Conservation (phyloP, 345 rosid genomes). For the Brassica incana region DNA sequence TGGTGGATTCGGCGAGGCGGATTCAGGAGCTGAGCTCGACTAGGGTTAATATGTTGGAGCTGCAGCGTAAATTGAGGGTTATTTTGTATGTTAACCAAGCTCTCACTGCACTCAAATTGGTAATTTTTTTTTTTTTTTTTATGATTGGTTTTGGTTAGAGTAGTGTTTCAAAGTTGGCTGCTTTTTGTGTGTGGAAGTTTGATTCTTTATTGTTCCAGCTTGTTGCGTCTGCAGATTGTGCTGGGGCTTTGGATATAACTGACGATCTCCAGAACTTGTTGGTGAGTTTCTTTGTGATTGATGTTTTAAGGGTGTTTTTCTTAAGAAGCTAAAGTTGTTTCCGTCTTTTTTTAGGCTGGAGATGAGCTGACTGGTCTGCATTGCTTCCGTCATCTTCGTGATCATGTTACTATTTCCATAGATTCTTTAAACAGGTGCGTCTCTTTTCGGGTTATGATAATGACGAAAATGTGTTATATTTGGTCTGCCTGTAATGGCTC, state of each 20-base stretch:
- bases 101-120: slow-evolving; percentile 84
- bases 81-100: slow-evolving; percentile 88
- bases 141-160: not conserved
- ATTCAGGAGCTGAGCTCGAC: slow-evolving; percentile 70
- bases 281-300: slow-evolving; percentile 50
- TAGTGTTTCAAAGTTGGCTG: slow-evolving; percentile 2
- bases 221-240: slow-evolving; percentile 94
- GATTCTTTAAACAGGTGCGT: slow-evolving; percentile 82
- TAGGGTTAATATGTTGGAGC: slow-evolving; percentile 67
- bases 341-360: slow-evolving; percentile 60
- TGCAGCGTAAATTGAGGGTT: slow-evolving; percentile 79
- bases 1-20: slow-evolving; percentile 81
- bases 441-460: slow-evolving; percentile 11
- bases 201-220: slow-evolving; percentile 57
- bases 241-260: slow-evolving; percentile 93
- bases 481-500: not conserved
- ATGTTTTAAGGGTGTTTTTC: slow-evolving; percentile 9
- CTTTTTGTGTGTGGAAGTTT: slow-evolving; percentile 31
- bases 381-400: slow-evolving; percentile 97
- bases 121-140: slow-evolving; percentile 25
- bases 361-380: slow-evolving; percentile 93
- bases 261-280: slow-evolving; percentile 84
- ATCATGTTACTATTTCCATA: slow-evolving; percentile 74
- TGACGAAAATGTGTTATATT: slow-evolving; percentile 6
- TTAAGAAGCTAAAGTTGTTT: slow-evolving; percentile 6